phyloP scores from a whole-genome alignment of 176 grass and related monocot genomes.

The Puccinellia tenuiflora region DNA sequence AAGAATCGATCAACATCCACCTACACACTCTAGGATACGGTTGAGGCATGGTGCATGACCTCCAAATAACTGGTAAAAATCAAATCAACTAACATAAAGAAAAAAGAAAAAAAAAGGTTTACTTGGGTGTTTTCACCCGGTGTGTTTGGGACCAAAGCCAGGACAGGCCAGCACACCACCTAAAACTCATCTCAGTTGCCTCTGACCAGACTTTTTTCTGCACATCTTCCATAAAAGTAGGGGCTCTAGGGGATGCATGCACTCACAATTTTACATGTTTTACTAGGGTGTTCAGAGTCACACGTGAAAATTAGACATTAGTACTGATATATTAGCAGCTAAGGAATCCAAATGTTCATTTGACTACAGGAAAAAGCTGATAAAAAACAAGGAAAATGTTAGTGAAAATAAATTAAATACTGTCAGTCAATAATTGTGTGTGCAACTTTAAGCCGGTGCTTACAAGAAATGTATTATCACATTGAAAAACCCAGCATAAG shows the following conservation, averaged over 20 bases:
- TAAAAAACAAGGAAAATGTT: not conserved
- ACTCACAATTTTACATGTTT: not conserved
- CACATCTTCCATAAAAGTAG: not conserved
- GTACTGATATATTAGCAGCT: not conserved
- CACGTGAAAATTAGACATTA: not conserved
- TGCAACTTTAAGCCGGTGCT: not conserved
- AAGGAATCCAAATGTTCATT: not conserved
- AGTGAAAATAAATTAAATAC: not conserved
- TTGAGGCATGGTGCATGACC: not conserved
- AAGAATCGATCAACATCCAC: not conserved
- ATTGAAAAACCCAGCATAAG: not conserved
- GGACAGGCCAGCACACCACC: not conserved
- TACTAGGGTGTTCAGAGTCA: not conserved
- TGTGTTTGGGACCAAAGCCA: not conserved
- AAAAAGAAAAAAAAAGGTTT: not conserved
- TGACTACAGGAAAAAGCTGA: not conserved
- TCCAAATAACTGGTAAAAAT: not conserved
- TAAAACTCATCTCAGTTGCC: not conserved
- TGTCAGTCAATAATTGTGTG: not conserved
- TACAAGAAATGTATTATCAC: not conserved
- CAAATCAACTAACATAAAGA: not conserved
- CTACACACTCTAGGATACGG: not conserved
- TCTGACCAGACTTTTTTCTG: not conserved
- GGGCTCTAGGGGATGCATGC: not conserved
- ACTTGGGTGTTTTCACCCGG: not conserved